These are phyloP conservation scores for Punctularia strigosozonata DNA, from an alignment of 768 basidiomycete species.

Conservation along the genomic window DNA sequence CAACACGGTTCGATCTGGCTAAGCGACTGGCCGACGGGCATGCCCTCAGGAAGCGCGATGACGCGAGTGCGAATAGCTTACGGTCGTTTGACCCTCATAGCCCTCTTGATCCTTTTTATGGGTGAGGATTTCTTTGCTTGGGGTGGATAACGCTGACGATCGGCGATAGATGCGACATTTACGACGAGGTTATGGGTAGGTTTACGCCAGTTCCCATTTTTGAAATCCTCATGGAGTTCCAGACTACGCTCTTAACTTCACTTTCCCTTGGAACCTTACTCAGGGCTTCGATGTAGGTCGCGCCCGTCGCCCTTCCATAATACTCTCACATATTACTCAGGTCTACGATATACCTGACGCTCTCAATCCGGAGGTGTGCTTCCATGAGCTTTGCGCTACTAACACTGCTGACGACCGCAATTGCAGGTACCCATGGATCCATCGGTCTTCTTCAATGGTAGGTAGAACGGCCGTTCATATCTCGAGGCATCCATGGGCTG, in stretches of 20 bases:
- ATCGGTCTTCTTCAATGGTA: background rate
- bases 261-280: slow-evolving; percentile 31
- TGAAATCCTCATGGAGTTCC: too few relatives aligned
- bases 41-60: background rate
- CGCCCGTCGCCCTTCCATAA: background rate
- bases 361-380: background rate
- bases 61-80: background rate
- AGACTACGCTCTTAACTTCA: slow-evolving; percentile 54
- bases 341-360: background rate
- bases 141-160: too few relatives aligned
- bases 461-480: background rate
- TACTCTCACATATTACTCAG: background rate
- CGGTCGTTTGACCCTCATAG: slow-evolving; percentile 1
- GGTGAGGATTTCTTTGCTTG: too few relatives aligned
- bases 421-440: background rate
- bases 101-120: slow-evolving; percentile 29
- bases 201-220: too few relatives aligned
- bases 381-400: too few relatives aligned
- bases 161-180: slow-evolving; percentile 46
- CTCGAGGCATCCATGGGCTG: too few relatives aligned
- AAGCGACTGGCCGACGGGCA: slow-evolving; percentile 27
- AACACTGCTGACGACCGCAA: too few relatives aligned
- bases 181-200: slow-evolving; percentile 46
- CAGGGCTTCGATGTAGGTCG: background rate
- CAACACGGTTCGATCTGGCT: background rate